Evolutionary conservation across 2,329 filamentous ascomycete genomes (phyloP), one percentile per base, ranked within the genome.

Genomic region (Hysterium pulicare): DNA sequence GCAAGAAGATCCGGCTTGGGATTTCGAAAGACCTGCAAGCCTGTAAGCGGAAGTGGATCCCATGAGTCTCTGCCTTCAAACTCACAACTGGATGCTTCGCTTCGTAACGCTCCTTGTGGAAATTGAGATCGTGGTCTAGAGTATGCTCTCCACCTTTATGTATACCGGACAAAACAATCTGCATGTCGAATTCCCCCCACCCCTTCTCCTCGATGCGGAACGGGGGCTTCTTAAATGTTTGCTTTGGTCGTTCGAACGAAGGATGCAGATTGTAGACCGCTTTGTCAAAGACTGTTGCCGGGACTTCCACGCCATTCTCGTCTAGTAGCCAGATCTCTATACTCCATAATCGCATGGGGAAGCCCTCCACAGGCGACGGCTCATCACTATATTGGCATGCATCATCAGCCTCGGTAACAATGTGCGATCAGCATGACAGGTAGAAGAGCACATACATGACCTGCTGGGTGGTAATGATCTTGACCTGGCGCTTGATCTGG

Each of bases 111-210:
- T 84, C 76, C 53, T 83, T 78, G 54, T 81, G 78, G 69, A 98
- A 98, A 76, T 97, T 96, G 47, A 98, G 78, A 63, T 98, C 93
- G 68, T 98, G 93, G 38, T 76, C 71, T 51, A 98, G 76, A 11
- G 79, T 76, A 60, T 89, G 81, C 61, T 95, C 91, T 44, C 84
- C 82, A 44, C 81, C 85, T 75, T 96, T 96, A 69, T 93, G 89
- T 22, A 86, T 83, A 33, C 86, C 87, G 61, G 83, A 86, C 55
- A 94, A 78, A 48, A 87, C 82, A 59, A 97, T 93, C 36, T 76
- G 77, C 83, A 98, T 91, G 65, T 97, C 93, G 66, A 98, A 98
- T 72, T 97, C 93, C 61, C 93, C 93, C 93, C 93, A 98, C 55
- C 93, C 93, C 71, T 96, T 87, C 70, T 98, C 95, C 50, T 82